phyloP scores from a whole-genome alignment of 768 basidiomycete genomes.

The Tulasnella sp. region DNA sequence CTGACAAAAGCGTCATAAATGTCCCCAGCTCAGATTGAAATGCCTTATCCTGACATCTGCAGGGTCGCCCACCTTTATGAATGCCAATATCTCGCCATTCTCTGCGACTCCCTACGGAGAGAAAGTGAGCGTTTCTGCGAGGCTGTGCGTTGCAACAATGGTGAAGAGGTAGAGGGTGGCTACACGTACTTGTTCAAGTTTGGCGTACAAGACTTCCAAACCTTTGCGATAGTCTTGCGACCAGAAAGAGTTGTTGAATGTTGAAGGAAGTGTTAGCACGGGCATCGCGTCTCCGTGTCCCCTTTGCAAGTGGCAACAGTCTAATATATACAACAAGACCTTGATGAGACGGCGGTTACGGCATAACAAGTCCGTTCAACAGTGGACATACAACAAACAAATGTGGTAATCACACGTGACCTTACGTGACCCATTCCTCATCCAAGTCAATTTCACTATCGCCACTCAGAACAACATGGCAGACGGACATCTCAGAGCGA shows the following conservation, averaged over 20 bases:
- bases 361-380: neutral
- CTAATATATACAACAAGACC: neutral
- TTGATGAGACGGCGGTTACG: neutral
- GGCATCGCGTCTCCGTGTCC: conserved; percentile 41
- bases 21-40: conserved; percentile 1
- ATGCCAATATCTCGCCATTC: conserved; percentile 69
- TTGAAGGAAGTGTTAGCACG: conserved; percentile 75
- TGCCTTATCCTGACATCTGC: neutral
- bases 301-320: neutral
- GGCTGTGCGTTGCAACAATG: neutral
- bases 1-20: conserved; percentile 29
- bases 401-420: neutral
- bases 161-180: conserved; percentile 1
- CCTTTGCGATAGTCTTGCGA: conserved; percentile 69
- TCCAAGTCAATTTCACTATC: neutral
- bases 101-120: conserved; percentile 55
- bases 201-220: conserved; percentile 59
- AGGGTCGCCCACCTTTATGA: conserved; percentile 54
- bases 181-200: conserved; percentile 58
- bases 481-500: conserved; percentile 48
- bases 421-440: neutral
- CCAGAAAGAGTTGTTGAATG: conserved; percentile 91
- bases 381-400: neutral
- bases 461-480: conserved; percentile 14
- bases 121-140: neutral